Percentiles rank a stretch among this genome's conserved stretches.
phyloP scores from a whole-genome alignment of 192 early-diverging fungal species.

The Paraglomus brasilianum region DNA sequence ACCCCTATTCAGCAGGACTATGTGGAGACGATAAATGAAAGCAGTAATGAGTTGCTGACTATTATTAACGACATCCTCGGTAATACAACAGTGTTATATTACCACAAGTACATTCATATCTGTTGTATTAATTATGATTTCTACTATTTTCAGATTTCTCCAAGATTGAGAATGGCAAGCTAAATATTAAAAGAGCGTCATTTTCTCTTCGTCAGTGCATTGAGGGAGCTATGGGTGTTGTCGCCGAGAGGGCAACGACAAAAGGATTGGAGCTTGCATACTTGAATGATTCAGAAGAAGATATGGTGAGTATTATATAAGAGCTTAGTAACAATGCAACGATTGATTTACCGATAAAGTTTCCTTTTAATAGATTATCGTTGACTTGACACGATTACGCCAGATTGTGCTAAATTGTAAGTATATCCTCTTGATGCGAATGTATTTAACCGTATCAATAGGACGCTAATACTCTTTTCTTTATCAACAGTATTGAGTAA shows the following conservation, averaged over 20 bases:
- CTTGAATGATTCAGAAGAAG: slow-evolving; percentile 50
- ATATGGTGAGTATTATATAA: slow-evolving; percentile 1
- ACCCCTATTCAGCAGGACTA: slow-evolving; percentile 67
- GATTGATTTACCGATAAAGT: too few relatives aligned
- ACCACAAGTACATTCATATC: neutral
- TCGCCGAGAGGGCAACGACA: slow-evolving; percentile 58
- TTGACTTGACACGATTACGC: slow-evolving; percentile 53
- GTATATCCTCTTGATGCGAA: too few relatives aligned
- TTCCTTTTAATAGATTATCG: slow-evolving; percentile 39
- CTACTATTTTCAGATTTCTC: slow-evolving; percentile 62
- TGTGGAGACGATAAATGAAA: slow-evolving; percentile 47
- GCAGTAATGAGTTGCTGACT: slow-evolving; percentile 44
- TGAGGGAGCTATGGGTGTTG: slow-evolving; percentile 61
- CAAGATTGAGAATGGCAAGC: slow-evolving; percentile 76
- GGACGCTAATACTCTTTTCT: too few relatives aligned
- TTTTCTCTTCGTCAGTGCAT: slow-evolving; percentile 57
- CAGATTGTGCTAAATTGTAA: slow-evolving; percentile 49
- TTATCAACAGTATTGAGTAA: slow-evolving; percentile 41
- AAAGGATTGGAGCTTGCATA: slow-evolving; percentile 60
- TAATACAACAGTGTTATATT: too few relatives aligned
- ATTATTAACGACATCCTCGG: slow-evolving; percentile 51
- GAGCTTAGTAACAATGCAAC: neutral
- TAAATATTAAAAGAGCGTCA: slow-evolving; percentile 65
- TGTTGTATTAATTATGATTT: slow-evolving; percentile 52
- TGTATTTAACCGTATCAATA: too few relatives aligned